Base-by-base conservation (phyloP, 495 filamentous ascomycete species). In the Penicillium ochrochloron region DNA sequence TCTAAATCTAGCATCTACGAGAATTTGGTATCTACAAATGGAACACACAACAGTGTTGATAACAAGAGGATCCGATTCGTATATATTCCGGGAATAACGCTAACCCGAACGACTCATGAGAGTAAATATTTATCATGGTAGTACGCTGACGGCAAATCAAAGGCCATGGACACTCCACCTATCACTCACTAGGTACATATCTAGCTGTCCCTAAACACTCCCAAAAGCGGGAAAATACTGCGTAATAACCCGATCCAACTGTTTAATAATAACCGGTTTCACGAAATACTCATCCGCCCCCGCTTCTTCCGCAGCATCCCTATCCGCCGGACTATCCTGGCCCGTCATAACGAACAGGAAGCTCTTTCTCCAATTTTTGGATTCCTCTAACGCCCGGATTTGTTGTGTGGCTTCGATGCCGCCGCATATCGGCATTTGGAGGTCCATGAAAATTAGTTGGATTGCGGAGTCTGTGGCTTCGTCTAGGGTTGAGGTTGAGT, bases 391-490 rank as follows among this genome's bases (percentile, higher is more conserved):
- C 60, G 90, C 75, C 61, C 93, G 81, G 54, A 97, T 97, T 79
- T 95, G 93, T 64, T 90, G 89, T 0, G 92, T 96, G 21, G 93
- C 93, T 63, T 95, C 90, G 56, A 97, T 78, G 1, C 93, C 93
- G 65, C 85, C 93, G 91, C 96, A 96, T 57, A 95, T 87, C 4
- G 93, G 93, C 61, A 96, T 80, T 71, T 97, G 93, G 66, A 96
- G 94, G 73, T 97, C 93, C 93, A 96, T 97, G 37, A 97, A 80
- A 37, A 97, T 92, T 61, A 97, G 75, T 74, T 96, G 90, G 68
- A 94, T 63, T 2, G 56, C 11, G 41, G 63, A 1, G 0, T 31
- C 37, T 0, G 57, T 27, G 25, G 4, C 4, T 27, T 27, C 25
- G 25, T 27, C 25, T 27, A 4, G 4, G 25, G 25, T 4, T 27